phyloP scores from a whole-genome alignment of 208 protist species.

The Strigomonas culicis region DNA sequence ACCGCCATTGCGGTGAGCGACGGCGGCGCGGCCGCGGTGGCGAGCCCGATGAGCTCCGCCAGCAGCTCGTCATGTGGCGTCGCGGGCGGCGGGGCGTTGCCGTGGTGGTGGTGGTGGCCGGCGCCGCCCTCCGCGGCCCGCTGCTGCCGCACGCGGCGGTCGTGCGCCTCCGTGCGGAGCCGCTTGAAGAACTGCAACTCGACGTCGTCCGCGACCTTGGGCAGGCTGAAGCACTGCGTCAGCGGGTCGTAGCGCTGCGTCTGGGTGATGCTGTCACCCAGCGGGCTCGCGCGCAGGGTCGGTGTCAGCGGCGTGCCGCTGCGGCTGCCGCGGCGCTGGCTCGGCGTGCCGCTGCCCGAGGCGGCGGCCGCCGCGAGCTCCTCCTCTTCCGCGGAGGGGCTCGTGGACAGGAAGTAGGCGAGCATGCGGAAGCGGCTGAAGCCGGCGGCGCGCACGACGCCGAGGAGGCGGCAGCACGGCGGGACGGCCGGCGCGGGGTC shows the following conservation, averaged over 20 bases:
- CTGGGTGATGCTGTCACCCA: slow-evolving; percentile 45
- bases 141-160: slow-evolving; percentile 7
- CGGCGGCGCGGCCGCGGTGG: slow-evolving; percentile 31
- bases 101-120: no score
- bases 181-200: slow-evolving; percentile 58
- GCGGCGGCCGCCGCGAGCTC: neutral
- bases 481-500: slow-evolving; percentile 40
- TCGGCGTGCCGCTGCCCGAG: neutral
- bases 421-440: slow-evolving; percentile 60
- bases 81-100: no score
- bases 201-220: slow-evolving; percentile 48
- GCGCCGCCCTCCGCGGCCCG: no score
- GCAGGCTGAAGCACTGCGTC: slow-evolving; percentile 53
- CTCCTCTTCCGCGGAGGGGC: slow-evolving; percentile 40
- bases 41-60: slow-evolving; percentile 25
- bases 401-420: slow-evolving; percentile 61
- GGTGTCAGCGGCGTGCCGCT: slow-evolving; percentile 34
- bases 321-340: slow-evolving; percentile 29
- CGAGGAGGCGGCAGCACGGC: slow-evolving; percentile 33
- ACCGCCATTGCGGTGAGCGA: slow-evolving; percentile 48
- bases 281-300: slow-evolving; percentile 46
- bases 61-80: neutral
- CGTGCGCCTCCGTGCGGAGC: slow-evolving; percentile 25
- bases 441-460: neutral
- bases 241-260: slow-evolving; percentile 65